A percentile compares a stretch with the other conserved stretches of the same genome.
Conservation (phyloP, 1,284 basidiomycete genomes). For the Taiwanofungus camphoratus region DNA sequence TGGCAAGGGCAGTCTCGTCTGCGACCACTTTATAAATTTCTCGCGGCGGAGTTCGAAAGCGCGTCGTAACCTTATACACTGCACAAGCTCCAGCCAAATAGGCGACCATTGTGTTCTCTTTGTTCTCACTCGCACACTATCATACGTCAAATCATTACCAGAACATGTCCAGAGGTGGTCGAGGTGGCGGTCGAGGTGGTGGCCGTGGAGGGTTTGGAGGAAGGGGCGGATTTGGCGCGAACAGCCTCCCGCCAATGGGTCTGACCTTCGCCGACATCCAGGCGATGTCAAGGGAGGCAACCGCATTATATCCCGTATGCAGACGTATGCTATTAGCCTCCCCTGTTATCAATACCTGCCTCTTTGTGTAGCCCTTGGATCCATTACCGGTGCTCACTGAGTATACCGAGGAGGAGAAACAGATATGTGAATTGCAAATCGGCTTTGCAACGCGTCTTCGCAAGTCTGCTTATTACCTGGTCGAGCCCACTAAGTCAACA, state of each 20-base stretch:
- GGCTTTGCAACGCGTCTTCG: slow-evolving; percentile 60
- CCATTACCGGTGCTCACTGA: slow-evolving; percentile 59
- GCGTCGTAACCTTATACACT: slow-evolving; percentile 4
- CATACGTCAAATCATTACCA: background rate
- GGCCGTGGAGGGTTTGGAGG: slow-evolving; percentile 56
- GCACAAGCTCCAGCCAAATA: slow-evolving; percentile 9
- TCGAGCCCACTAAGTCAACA: slow-evolving; percentile 61
- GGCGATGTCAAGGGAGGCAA: slow-evolving; percentile 64
- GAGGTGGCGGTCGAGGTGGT: slow-evolving; percentile 39
- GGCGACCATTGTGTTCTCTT: slow-evolving; percentile 1
- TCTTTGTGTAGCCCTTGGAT: slow-evolving; percentile 45
- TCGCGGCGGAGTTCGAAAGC: slow-evolving; percentile 20
- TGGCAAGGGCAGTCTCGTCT: slow-evolving; percentile 17
- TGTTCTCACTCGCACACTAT: background rate
- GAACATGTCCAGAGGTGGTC: slow-evolving; percentile 57
- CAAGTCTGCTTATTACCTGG: slow-evolving; percentile 65
- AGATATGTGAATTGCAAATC: slow-evolving; percentile 57
- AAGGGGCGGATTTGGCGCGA: slow-evolving; percentile 30
- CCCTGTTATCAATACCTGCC: too few species aligned
- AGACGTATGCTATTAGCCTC: background rate
- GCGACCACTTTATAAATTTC: slow-evolving; percentile 13
- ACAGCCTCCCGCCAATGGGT: slow-evolving; percentile 64
- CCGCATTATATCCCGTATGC: slow-evolving; percentile 72
- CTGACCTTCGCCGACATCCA: slow-evolving; percentile 75
- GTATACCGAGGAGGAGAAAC: slow-evolving; percentile 55